Evolutionary conservation across 164 flowering plant species (phyloP), one percentile per base, ranked within the genome.

Genomic region (Platanus orientalis): DNA sequence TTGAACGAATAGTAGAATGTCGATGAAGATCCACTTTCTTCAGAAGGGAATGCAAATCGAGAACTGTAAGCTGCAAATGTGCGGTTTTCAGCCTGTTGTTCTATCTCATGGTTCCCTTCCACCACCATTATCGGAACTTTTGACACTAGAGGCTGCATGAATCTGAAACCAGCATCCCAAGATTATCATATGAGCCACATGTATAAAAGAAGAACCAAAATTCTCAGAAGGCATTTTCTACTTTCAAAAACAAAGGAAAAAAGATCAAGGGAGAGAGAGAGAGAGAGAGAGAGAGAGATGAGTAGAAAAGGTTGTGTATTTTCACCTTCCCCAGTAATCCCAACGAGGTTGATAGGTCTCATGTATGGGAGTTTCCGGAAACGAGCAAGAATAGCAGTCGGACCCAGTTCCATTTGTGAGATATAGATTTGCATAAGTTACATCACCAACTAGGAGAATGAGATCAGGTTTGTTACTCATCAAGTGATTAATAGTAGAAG

Each of bases 271-370:
- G n/a, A n/a, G n/a, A n/a, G n/a, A n/a, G n/a, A n/a, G n/a, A n/a
- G n/a, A n/a, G n/a, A n/a, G n/a, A n/a, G n/a, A n/a, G n/a, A n/a
- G 6, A 1, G 55, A 21, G n/a, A 10, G 3, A n/a, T 36, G n/a
- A n/a, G n/a, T n/a, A n/a, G n/a, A n/a, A n/a, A n/a, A n/a, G n/a
- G n/a, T n/a, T n/a, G n/a, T n/a, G n/a, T n/a, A n/a, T n/a, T 71
- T n/a, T n/a, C 36, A 91, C 99, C 97, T 94, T 81, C 97, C 97
- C 97, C 99, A 94, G 54, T 84, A 86, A 72, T 94, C 99, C 99
- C 99, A 94, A 25, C 97, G 96, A 68, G 97, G 99, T 69, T 94
- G 97, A 73, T 86, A 89, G 1, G 99, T 91, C 69, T 89, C 96
- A 58, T 85, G 96, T 25, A 91, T 87, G 11, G 93, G 95, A 56